phyloP scores from a whole-genome alignment of 495 filamentous ascomycete genomes.

The Annulohypoxylon moriforme region DNA sequence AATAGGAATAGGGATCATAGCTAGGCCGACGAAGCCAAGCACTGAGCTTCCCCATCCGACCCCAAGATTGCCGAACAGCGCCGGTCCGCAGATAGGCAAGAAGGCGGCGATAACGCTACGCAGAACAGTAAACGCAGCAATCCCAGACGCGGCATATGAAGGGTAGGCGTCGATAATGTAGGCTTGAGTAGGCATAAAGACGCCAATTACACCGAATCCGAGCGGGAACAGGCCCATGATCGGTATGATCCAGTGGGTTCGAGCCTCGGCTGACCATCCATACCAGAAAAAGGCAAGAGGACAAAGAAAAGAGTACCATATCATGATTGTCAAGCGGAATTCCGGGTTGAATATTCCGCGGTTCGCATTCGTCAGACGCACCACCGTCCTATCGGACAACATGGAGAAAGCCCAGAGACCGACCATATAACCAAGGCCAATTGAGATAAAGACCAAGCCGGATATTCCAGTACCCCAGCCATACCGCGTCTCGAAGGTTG shows the following conservation, averaged over 20 bases:
- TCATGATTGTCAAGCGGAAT: constrained; percentile 58
- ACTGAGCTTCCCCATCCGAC: constrained; percentile 68
- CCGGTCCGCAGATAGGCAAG: constrained; percentile 63
- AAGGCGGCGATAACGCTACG: constrained; percentile 65
- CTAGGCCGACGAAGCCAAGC: constrained; percentile 62
- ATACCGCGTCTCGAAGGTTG: constrained; percentile 67
- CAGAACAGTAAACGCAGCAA: constrained; percentile 63
- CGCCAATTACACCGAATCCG: constrained; percentile 62
- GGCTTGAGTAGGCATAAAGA: constrained; percentile 63
- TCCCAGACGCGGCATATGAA: constrained; percentile 66
- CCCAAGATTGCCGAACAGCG: constrained; percentile 61
- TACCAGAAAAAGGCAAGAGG: constrained; percentile 63
- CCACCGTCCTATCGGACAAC: constrained; percentile 57
- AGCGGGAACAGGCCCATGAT: constrained; percentile 64
- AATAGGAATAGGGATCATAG: constrained; percentile 58
- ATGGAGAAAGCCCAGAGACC: constrained; percentile 49
- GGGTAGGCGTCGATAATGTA: constrained; percentile 70
- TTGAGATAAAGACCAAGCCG: constrained; percentile 57
- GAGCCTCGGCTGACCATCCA: constrained; percentile 57
- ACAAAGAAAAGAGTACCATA: constrained; percentile 55
- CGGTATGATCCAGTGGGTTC: constrained; percentile 64
- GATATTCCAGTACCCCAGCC: constrained; percentile 48
- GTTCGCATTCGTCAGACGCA: constrained; percentile 59
- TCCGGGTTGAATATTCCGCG: constrained; percentile 66
- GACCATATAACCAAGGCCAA: constrained; percentile 57